These are phyloP conservation scores for Zymoseptoria passerinii DNA, from an alignment of 2,329 filamentous ascomycete genomes.

Conservation along the genomic window DNA sequence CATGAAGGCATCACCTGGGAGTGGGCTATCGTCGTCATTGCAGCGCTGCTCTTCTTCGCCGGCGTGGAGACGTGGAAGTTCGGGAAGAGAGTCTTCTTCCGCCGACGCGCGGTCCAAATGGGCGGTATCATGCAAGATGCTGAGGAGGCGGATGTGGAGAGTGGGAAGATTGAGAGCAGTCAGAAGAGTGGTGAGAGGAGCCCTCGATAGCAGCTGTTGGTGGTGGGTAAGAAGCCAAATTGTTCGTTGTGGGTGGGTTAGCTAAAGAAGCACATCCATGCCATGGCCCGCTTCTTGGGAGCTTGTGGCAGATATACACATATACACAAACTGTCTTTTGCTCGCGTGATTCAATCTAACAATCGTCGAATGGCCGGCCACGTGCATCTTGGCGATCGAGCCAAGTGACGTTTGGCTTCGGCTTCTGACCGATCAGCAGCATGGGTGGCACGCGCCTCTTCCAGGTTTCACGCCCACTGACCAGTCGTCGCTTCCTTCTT, in stretches of 20 bases:
- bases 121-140: not conserved
- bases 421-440: no score
- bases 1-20: slow-evolving; percentile 55
- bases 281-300: not conserved
- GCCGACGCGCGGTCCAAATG: not conserved
- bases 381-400: not conserved
- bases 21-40: slow-evolving; percentile 8
- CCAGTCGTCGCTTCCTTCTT: not conserved
- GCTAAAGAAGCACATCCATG: not conserved
- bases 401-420: not conserved
- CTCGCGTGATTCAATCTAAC: not conserved
- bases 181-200: not conserved
- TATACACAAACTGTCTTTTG: not conserved
- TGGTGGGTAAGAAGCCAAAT: not conserved
- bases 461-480: not conserved
- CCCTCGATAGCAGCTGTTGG: not conserved
- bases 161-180: not conserved
- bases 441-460: not conserved
- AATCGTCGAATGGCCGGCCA: not conserved
- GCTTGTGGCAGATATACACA: not conserved
- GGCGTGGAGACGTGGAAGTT: slow-evolving; percentile 62
- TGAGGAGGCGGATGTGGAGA: not conserved
- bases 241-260: not conserved
- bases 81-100: slow-evolving; percentile 45
- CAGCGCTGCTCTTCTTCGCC: slow-evolving; percentile 45